Conservation (phyloP, 2,329 filamentous ascomycete species). For the Trichoderma sp. region DNA sequence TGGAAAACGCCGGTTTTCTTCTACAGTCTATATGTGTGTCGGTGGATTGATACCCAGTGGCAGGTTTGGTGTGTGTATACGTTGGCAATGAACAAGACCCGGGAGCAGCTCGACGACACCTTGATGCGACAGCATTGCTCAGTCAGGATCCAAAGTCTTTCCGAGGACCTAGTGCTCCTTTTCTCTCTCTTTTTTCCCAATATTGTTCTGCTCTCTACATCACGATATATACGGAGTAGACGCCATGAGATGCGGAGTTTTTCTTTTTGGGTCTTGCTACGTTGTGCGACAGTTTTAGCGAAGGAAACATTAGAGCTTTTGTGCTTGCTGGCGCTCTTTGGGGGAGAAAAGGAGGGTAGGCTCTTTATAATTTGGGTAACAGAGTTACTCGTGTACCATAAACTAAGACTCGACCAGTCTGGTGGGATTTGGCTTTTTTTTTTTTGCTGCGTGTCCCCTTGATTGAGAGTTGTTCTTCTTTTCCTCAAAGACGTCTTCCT, state of each 20-base stretch:
- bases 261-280: constrained; percentile 23
- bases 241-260: constrained; percentile 23
- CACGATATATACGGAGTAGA: constrained; percentile 17
- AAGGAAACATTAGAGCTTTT: constrained; percentile 26
- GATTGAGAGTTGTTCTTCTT: constrained; percentile 7
- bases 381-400: constrained; percentile 41
- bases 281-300: constrained; percentile 24
- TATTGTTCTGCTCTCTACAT: constrained; percentile 17
- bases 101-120: constrained; percentile 15
- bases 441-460: constrained; percentile 4
- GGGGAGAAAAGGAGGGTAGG: constrained; percentile 27
- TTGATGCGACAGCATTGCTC: constrained; percentile 9
- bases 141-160: not conserved
- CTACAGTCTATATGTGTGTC: constrained; percentile 13
- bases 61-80: constrained; percentile 11
- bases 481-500: not conserved
- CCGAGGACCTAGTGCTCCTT: constrained; percentile 5
- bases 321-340: constrained; percentile 16
- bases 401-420: constrained; percentile 30
- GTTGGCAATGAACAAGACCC: constrained; percentile 22
- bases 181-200: not conserved
- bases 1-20: constrained; percentile 22
- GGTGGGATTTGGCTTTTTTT: constrained; percentile 17
- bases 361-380: constrained; percentile 37
- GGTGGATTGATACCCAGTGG: constrained; percentile 24